These are phyloP conservation scores for Stagonosporopsis vannaccii DNA, from an alignment of 2,329 filamentous ascomycete genomes.

Conservation along the genomic window DNA sequence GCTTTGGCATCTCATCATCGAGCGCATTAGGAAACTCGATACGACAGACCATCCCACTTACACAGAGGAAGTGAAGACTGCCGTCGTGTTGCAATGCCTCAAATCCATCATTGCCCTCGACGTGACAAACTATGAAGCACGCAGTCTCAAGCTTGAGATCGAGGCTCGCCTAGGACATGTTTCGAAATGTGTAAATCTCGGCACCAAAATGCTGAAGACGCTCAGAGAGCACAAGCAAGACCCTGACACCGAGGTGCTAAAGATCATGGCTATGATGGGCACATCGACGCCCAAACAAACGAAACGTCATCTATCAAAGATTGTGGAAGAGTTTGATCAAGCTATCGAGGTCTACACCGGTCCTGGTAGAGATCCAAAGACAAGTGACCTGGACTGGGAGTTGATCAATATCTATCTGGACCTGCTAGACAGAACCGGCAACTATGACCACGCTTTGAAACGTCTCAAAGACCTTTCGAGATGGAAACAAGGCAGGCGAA, in stretches of 20 bases:
- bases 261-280: slow-evolving; percentile 64
- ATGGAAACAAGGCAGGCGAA: slow-evolving; percentile 79
- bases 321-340: slow-evolving; percentile 60
- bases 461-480: slow-evolving; percentile 76
- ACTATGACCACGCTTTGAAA: slow-evolving; percentile 70
- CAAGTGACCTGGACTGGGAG: slow-evolving; percentile 70
- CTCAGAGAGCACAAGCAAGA: slow-evolving; percentile 52
- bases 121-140: slow-evolving; percentile 59
- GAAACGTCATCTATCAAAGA: slow-evolving; percentile 55
- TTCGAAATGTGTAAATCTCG: slow-evolving; percentile 46
- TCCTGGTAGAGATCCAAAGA: slow-evolving; percentile 50
- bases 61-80: slow-evolving; percentile 37
- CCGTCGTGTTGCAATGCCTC: slow-evolving; percentile 41
- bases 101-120: slow-evolving; percentile 62
- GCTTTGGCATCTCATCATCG: slow-evolving; percentile 66
- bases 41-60: slow-evolving; percentile 39
- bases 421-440: slow-evolving; percentile 71
- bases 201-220: slow-evolving; percentile 62
- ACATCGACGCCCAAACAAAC: slow-evolving; percentile 58
- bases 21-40: slow-evolving; percentile 59
- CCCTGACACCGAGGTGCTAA: slow-evolving; percentile 60
- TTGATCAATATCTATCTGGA: slow-evolving; percentile 88
- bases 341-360: slow-evolving; percentile 59
- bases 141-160: slow-evolving; percentile 63
- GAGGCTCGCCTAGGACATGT: slow-evolving; percentile 57